Conservation (phyloP, 2,329 filamentous ascomycete genomes). For the Cytospora chrysosperma region DNA sequence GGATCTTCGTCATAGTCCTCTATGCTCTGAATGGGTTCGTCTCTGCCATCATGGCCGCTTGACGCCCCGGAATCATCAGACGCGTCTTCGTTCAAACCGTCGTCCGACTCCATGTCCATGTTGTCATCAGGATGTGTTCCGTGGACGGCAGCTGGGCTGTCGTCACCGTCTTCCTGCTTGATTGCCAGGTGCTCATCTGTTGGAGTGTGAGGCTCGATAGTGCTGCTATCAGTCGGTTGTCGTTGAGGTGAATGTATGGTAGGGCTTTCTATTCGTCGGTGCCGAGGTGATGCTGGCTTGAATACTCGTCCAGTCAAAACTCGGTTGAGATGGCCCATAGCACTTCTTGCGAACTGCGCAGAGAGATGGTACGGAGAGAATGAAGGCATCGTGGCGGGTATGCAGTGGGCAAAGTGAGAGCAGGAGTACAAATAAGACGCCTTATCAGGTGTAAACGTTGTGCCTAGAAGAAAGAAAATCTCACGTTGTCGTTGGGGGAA, state of each 20-base stretch:
- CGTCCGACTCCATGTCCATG: neutral
- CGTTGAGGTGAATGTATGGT: neutral
- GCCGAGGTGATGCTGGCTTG: slow-evolving; percentile 1
- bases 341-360: slow-evolving; percentile 1
- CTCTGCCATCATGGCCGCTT: slow-evolving; percentile 31
- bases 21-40: slow-evolving; percentile 44
- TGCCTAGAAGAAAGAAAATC: slow-evolving; percentile 3
- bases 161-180: slow-evolving; percentile 16
- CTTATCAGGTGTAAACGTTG: neutral
- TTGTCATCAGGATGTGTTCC: neutral
- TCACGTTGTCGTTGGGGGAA: neutral
- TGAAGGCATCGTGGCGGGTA: slow-evolving; percentile 7
- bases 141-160: neutral
- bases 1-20: slow-evolving; percentile 36
- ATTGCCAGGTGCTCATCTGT: neutral
- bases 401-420: neutral
- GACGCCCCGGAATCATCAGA: neutral
- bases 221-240: neutral
- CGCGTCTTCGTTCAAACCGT: neutral
- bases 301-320: slow-evolving; percentile 14
- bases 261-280: neutral
- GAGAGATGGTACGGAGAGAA: slow-evolving; percentile 14
- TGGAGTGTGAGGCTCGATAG: neutral
- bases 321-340: neutral
- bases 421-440: neutral